These are phyloP conservation scores for Yamadazyma kitorensis DNA, from an alignment of 805 yeast genomes.

Conservation along the genomic window DNA sequence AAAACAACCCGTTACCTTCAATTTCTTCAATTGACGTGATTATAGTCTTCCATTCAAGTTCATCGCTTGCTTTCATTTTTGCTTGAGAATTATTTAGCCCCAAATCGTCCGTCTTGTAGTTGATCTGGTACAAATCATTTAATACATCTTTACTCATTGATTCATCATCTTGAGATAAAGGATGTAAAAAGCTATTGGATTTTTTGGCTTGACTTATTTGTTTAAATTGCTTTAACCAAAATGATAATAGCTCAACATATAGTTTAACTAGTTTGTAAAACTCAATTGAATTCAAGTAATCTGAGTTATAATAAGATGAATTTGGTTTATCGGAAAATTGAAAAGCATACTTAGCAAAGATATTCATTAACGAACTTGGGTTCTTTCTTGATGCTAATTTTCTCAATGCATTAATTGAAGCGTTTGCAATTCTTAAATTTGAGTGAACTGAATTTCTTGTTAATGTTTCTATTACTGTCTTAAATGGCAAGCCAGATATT, in stretches of 20 bases:
- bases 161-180: conserved; percentile 32
- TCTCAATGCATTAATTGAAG: conserved; percentile 63
- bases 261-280: conserved; percentile 60
- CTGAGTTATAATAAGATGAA: conserved; percentile 50
- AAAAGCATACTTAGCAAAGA: conserved; percentile 78
- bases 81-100: conserved; percentile 2
- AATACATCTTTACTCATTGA: conserved; percentile 36
- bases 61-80: conserved; percentile 45
- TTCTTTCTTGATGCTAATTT: conserved; percentile 65
- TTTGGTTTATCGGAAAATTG: conserved; percentile 71
- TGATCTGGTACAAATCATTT: conserved; percentile 44
- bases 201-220: conserved; percentile 17
- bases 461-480: conserved; percentile 68
- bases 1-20: conserved; percentile 93
- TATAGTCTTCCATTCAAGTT: conserved; percentile 71
- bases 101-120: conserved; percentile 39
- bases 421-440: conserved; percentile 56
- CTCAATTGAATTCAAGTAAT: conserved; percentile 58
- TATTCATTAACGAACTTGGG: conserved; percentile 66
- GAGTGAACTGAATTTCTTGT: conserved; percentile 74
- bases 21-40: conserved; percentile 89
- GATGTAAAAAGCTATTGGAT: conserved; percentile 16
- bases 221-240: conserved; percentile 75
- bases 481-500: conserved; percentile 49
- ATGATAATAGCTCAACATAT: conserved; percentile 73